phyloP scores from a whole-genome alignment of 2,329 filamentous ascomycete genomes.

The Thielaviopsis cerberus region DNA sequence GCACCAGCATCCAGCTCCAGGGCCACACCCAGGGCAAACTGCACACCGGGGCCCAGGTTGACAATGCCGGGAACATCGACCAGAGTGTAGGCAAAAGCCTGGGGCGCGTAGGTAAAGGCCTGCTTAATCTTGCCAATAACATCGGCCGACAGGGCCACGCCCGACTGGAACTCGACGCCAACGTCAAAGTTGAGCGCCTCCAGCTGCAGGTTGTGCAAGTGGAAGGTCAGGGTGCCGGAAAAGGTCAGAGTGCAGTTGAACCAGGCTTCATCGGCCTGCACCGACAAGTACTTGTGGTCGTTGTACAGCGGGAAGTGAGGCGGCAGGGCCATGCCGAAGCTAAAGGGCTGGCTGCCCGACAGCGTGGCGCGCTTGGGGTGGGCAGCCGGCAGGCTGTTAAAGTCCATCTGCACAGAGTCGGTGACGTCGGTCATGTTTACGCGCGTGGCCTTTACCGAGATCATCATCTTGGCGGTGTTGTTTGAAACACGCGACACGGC shows the following conservation, averaged over 20 bases:
- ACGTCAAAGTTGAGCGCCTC: conserved; percentile 24
- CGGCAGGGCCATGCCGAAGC: conserved; percentile 12
- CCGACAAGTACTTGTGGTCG: conserved; percentile 17
- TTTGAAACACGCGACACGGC: conserved; percentile 17
- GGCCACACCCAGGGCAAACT: conserved; percentile 21
- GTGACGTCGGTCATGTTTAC: conserved; percentile 18
- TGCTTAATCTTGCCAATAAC: conserved; percentile 19
- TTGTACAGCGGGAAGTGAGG: conserved; percentile 17
- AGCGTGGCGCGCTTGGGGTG: conserved; percentile 13
- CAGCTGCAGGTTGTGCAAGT: conserved; percentile 18
- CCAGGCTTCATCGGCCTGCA: conserved; percentile 19
- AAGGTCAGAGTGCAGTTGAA: conserved; percentile 22
- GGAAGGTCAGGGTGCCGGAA: conserved; percentile 24
- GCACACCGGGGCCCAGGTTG: conserved; percentile 20
- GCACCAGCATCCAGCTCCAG: conserved; percentile 19
- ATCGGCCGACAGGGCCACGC: conserved; percentile 20
- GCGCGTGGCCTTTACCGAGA: conserved; percentile 19
- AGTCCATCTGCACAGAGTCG: conserved; percentile 13
- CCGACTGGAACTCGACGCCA: conserved; percentile 20
- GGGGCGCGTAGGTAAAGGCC: conserved; percentile 19
- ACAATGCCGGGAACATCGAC: conserved; percentile 24
- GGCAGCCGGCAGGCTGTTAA: conserved; percentile 15
- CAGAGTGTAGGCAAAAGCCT: conserved; percentile 20
- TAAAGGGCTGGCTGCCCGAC: not conserved
- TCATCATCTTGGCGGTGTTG: conserved; percentile 16